Conservation (phyloP, 305 asterid genomes). For the Solanum hybrid region DNA sequence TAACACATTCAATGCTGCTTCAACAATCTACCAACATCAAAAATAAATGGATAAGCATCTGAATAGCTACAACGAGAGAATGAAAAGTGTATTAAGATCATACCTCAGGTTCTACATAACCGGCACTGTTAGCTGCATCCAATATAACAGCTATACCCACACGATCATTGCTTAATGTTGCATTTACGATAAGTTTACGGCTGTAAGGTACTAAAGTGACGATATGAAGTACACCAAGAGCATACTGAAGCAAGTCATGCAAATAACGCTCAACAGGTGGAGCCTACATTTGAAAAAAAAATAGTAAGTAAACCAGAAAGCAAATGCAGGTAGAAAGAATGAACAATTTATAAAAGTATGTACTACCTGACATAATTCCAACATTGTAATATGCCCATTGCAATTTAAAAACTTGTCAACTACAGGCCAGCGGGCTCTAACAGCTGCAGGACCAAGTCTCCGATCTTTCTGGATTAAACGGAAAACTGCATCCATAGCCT, state of each 20-base stretch:
- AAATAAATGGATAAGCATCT: neutral
- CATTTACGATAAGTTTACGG: conserved; percentile 76
- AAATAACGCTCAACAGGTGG: conserved; percentile 97
- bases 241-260: conserved; percentile 93
- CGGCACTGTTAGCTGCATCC: conserved; percentile 94
- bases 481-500: conserved; percentile 85
- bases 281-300: conserved; percentile 48
- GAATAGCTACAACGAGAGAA: neutral
- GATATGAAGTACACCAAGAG: conserved; percentile 85
- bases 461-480: conserved; percentile 94
- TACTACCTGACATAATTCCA: conserved; percentile 96
- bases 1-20: conserved; percentile 78
- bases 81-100: neutral
- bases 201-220: conserved; percentile 80
- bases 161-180: conserved; percentile 85
- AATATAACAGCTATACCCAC: conserved; percentile 91
- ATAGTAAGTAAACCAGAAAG: conserved; percentile 4
- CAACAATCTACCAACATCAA: conserved; percentile 60
- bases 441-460: conserved; percentile 85
- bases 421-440: conserved; percentile 81
- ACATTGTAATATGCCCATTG: conserved; percentile 89
- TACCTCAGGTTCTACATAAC: conserved; percentile 97
- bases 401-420: conserved; percentile 72
- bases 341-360: neutral
- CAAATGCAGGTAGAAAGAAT: conserved; percentile 2